Evolutionary conservation across 805 yeast genomes (phyloP).

Genomic region (Kazachstania martiniae): DNA sequence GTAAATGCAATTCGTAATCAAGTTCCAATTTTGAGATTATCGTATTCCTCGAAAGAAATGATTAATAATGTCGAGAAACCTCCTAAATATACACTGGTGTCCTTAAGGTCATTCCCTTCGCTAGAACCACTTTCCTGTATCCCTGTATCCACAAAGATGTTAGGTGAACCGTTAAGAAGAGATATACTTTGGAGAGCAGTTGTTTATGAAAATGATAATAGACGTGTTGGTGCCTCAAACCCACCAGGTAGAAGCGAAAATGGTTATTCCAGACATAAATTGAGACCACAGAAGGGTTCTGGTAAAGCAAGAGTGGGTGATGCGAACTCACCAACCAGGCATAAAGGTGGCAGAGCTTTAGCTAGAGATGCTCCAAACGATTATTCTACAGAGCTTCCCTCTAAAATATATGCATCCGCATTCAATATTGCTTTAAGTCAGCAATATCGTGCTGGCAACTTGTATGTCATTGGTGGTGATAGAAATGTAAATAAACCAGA

Average conservation of each 20-base stretch:
- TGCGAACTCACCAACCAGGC: slow-evolving; percentile 85
- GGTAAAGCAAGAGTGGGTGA: slow-evolving; percentile 97
- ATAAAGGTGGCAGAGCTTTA: slow-evolving; percentile 80
- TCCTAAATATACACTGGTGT: slow-evolving; percentile 62
- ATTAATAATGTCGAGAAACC: slow-evolving; percentile 36
- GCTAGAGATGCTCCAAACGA: slow-evolving; percentile 89
- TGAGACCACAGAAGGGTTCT: slow-evolving; percentile 83
- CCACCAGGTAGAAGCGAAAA: slow-evolving; percentile 82
- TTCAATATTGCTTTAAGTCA: slow-evolving; percentile 73
- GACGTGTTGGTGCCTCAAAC: slow-evolving; percentile 80
- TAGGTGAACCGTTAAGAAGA: slow-evolving; percentile 72
- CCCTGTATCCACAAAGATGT: slow-evolving; percentile 63
- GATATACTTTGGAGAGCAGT: slow-evolving; percentile 93
- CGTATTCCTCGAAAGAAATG: too few relatives aligned
- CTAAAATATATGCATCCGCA: slow-evolving; percentile 63
- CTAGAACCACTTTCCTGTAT: slow-evolving; percentile 71
- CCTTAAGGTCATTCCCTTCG: slow-evolving; percentile 79
- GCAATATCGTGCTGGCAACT: slow-evolving; percentile 63
- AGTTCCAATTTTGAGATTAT: too few relatives aligned
- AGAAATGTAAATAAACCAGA: slow-evolving; percentile 12
- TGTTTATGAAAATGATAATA: slow-evolving; percentile 78
- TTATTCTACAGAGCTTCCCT: slow-evolving; percentile 67
- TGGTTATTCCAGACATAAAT: slow-evolving; percentile 73
- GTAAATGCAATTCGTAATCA: too few relatives aligned
- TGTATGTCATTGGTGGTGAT: slow-evolving; percentile 57